Percentiles rank a stretch among this genome's conserved stretches.
Evolutionary conservation across 2,329 filamentous ascomycete species (phyloP).

Genomic region (Hypomyces rosellus): DNA sequence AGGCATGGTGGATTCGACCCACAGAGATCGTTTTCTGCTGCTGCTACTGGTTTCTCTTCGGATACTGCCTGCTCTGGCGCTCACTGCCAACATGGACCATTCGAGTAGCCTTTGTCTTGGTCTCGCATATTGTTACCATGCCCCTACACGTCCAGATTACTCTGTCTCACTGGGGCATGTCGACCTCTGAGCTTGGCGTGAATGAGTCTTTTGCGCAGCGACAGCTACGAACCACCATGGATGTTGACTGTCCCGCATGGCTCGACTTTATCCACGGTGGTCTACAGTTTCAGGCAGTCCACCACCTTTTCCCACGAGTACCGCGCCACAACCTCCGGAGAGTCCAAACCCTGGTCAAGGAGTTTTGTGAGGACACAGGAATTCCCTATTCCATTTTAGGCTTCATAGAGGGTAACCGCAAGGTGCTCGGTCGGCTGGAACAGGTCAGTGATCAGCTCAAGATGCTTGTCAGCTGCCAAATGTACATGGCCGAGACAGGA

Average conservation of each 20-base stretch:
- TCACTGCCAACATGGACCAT: constrained; percentile 38
- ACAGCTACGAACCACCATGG: constrained; percentile 91
- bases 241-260: constrained; percentile 82
- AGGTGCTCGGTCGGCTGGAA: constrained; percentile 68
- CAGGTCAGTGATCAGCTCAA: constrained; percentile 66
- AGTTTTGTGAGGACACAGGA: constrained; percentile 75
- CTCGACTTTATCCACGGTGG: constrained; percentile 86
- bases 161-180: constrained; percentile 90
- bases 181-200: constrained; percentile 76
- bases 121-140: constrained; percentile 75
- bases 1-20: constrained; percentile 56
- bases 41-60: constrained; percentile 84
- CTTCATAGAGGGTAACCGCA: constrained; percentile 75
- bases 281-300: constrained; percentile 82
- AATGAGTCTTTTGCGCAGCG: constrained; percentile 83
- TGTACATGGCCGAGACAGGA: constrained; percentile 11
- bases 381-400: constrained; percentile 83
- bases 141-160: constrained; percentile 87
- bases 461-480: constrained; percentile 71
- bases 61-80: constrained; percentile 64
- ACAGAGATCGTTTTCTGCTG: constrained; percentile 33
- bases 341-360: constrained; percentile 67
- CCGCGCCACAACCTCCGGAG: constrained; percentile 76
- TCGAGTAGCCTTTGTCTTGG: constrained; percentile 67
- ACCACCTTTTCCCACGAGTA: constrained; percentile 78